Conservation (phyloP, 768 basidiomycete genomes). For the Melanogaster broomeanus region DNA sequence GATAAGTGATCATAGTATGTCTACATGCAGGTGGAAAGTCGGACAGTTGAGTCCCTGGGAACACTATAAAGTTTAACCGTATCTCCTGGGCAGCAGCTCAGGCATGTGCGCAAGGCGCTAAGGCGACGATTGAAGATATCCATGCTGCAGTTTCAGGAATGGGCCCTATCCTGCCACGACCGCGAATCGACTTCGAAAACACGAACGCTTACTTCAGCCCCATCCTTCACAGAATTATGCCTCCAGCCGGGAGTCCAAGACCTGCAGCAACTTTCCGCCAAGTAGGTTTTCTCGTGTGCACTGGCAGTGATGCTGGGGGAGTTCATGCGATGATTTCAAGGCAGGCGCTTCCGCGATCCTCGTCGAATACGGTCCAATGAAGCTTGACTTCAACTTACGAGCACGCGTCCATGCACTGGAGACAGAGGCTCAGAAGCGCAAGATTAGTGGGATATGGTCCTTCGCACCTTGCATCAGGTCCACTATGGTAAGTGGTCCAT, state of each 20-base stretch:
- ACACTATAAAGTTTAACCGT: slow-evolving; percentile 52
- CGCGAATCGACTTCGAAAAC: neutral
- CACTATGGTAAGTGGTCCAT: slow-evolving; percentile 45
- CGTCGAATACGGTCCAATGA: slow-evolving; percentile 61
- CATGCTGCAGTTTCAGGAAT: slow-evolving; percentile 3
- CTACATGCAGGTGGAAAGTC: slow-evolving; percentile 57
- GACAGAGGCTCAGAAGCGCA: slow-evolving; percentile 33
- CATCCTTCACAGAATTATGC: slow-evolving; percentile 13
- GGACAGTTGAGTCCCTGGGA: slow-evolving; percentile 65
- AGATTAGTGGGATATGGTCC: slow-evolving; percentile 39
- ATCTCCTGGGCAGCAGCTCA: slow-evolving; percentile 46
- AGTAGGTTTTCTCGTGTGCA: slow-evolving; percentile 30
- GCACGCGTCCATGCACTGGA: slow-evolving; percentile 62
- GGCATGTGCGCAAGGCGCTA: slow-evolving; percentile 20
- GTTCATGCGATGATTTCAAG: slow-evolving; percentile 28
- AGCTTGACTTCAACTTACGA: slow-evolving; percentile 51
- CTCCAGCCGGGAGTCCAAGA: slow-evolving; percentile 10
- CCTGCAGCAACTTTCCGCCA: slow-evolving; percentile 53
- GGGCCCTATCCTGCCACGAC: neutral
- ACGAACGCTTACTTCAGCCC: neutral
- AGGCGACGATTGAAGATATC: slow-evolving; percentile 34
- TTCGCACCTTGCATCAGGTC: slow-evolving; percentile 58
- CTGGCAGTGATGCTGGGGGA: neutral
- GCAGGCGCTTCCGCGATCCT: slow-evolving; percentile 66
- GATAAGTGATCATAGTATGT: neutral